Evolutionary conservation across 1,284 basidiomycete species (phyloP).

Genomic region (Tausonia pullulans): DNA sequence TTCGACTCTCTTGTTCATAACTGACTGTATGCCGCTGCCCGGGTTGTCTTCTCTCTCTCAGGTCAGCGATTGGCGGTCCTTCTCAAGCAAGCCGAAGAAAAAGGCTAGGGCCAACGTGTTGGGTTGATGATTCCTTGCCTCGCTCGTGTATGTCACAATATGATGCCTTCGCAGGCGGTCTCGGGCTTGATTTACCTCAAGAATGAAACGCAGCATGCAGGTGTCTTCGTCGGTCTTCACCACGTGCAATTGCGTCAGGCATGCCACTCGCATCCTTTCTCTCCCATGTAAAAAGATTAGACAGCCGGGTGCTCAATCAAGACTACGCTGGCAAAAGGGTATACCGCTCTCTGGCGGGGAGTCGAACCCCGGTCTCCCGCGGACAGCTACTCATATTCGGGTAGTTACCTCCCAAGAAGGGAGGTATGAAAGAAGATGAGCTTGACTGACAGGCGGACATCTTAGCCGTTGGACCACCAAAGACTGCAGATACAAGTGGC

Average conservation of each 20-base stretch:
- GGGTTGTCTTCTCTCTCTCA: neutral
- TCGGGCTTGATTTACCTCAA: neutral
- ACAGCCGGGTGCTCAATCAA: no score
- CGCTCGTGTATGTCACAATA: neutral
- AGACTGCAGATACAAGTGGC: no score
- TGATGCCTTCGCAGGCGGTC: neutral
- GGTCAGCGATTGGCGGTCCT: conserved; percentile 17
- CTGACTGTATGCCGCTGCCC: neutral
- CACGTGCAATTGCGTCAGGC: neutral
- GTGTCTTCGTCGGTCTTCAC: neutral
- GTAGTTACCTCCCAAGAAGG: no score
- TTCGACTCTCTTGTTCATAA: neutral
- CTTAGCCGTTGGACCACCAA: no score
- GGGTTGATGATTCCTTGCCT: neutral
- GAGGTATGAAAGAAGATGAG: no score
- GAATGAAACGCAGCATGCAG: no score
- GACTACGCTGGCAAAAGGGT: no score
- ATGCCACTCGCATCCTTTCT: no score
- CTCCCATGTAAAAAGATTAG: no score
- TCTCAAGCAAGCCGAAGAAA: conserved; percentile 14
- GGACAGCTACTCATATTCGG: no score
- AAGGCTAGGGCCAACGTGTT: conserved; percentile 13
- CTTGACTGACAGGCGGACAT: no score
- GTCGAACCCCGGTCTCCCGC: neutral
- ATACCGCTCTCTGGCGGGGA: neutral